Evolutionary conservation across 768 basidiomycete genomes (phyloP).

Genomic region (Naematelia encephala): DNA sequence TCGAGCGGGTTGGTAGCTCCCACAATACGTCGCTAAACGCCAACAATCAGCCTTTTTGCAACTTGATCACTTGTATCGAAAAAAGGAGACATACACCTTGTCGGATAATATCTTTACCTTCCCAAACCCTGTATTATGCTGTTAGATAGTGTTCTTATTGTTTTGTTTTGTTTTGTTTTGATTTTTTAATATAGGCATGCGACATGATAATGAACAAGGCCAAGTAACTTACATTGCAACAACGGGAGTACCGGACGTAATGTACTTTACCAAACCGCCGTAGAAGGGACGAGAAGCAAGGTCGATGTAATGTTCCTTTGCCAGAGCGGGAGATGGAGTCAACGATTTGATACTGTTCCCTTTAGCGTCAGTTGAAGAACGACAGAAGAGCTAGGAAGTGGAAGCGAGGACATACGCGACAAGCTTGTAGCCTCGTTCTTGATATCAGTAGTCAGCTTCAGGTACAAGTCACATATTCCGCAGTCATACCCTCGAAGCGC

Average conservation of each 20-base stretch:
- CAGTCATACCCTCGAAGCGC: constrained; percentile 36
- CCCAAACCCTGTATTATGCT: constrained; percentile 40
- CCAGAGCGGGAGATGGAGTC: constrained; percentile 26
- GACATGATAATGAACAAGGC: background rate
- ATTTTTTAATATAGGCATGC: background rate
- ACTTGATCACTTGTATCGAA: background rate
- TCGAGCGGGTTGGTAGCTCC: constrained; percentile 47
- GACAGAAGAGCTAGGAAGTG: constrained; percentile 1
- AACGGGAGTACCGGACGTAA: constrained; percentile 46
- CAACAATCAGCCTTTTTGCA: no score
- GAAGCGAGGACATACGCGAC: constrained; percentile 31
- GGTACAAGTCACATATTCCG: background rate
- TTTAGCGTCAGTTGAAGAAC: constrained; percentile 6
- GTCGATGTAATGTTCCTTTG: constrained; percentile 29
- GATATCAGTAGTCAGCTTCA: constrained; percentile 2
- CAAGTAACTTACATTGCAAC: constrained; percentile 41
- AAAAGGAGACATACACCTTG: constrained; percentile 34
- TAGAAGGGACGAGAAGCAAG: constrained; percentile 34
- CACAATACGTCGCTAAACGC: constrained; percentile 46
- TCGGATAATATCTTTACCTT: constrained; percentile 46
- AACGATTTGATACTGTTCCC: constrained; percentile 36
- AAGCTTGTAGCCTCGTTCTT: constrained; percentile 47
- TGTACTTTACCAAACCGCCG: constrained; percentile 44
- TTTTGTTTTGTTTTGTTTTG: background rate
- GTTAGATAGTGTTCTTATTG: background rate